Conservation (phyloP, 139 green algal species). For the Closterium sp. region DNA sequence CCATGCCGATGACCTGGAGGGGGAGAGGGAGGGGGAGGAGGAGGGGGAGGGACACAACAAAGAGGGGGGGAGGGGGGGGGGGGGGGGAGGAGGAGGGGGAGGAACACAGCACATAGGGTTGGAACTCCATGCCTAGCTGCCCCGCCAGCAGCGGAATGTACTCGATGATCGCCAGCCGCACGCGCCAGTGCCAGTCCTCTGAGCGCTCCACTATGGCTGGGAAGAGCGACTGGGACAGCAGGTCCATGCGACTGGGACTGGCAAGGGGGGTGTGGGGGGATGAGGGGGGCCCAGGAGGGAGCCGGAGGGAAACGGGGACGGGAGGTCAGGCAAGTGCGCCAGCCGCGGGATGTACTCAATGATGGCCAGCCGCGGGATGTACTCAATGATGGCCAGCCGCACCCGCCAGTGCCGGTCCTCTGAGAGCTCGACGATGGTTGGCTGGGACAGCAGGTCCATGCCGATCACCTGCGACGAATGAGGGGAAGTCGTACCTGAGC, state of each 20-base stretch:
- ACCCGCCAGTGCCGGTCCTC: conserved; percentile 98
- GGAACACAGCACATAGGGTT: no score
- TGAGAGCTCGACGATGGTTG: conserved; percentile 93
- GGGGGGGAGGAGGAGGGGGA: no score
- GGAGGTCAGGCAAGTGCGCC: conserved; percentile 90
- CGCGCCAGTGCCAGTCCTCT: conserved; percentile 96
- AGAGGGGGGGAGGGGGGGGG: no score
- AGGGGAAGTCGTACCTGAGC: background rate
- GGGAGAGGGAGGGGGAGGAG: background rate
- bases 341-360: conserved; percentile 96
- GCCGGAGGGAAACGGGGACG: no score
- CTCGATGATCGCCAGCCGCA: conserved; percentile 98
- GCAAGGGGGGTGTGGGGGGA: background rate
- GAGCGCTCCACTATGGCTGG: conserved; percentile 95
- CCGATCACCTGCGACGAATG: conserved; percentile 91
- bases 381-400: conserved; percentile 94
- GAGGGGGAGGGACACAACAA: no score
- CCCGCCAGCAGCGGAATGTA: conserved; percentile 94
- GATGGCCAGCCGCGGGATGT: conserved; percentile 95
- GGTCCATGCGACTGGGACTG: conserved; percentile 67
- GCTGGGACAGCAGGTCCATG: conserved; percentile 89
- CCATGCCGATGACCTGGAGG: conserved; percentile 85
- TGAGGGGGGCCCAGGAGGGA: background rate
- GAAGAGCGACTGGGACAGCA: conserved; percentile 88
- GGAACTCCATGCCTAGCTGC: conserved; percentile 74